A percentile compares a stretch with the other conserved stretches of the same genome.
These are phyloP conservation scores for Paramecium sexaurelia DNA, from an alignment of 73 alveolate genomes.

Conservation along the genomic window DNA sequence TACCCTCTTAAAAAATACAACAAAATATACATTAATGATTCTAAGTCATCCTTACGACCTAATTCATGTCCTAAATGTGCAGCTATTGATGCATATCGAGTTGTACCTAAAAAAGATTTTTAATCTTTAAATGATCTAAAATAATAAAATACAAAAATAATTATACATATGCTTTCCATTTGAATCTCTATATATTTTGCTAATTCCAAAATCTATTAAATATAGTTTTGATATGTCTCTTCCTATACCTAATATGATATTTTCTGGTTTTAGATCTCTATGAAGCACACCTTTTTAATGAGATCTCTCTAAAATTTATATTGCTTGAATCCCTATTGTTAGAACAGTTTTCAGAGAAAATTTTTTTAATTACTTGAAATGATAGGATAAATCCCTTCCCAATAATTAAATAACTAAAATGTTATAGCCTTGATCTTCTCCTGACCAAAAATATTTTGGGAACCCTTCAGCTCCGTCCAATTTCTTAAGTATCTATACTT, in stretches of 20 bases:
- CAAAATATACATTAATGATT: slow-evolving; percentile 70
- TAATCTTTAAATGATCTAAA: slow-evolving; percentile 61
- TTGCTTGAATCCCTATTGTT: slow-evolving; percentile 1
- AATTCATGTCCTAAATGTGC: slow-evolving; percentile 74
- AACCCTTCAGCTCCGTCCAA: slow-evolving; percentile 61
- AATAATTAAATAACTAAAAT: slow-evolving; percentile 51
- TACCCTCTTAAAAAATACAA: slow-evolving; percentile 70
- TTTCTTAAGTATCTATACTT: slow-evolving; percentile 59
- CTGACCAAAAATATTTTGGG: slow-evolving; percentile 64
- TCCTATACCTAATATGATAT: slow-evolving; percentile 58
- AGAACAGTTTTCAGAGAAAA: slow-evolving; percentile 64
- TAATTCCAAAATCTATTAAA: slow-evolving; percentile 62
- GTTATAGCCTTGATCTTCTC: slow-evolving; percentile 63
- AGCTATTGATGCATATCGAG: slow-evolving; percentile 75
- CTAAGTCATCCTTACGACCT: slow-evolving; percentile 75
- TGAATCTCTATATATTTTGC: slow-evolving; percentile 63
- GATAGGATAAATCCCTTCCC: slow-evolving; percentile 63
- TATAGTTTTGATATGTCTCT: slow-evolving; percentile 50
- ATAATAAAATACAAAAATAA: neutral
- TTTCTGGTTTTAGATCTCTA: slow-evolving; percentile 70
- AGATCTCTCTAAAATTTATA: slow-evolving; percentile 46
- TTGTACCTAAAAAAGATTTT: slow-evolving; percentile 70
- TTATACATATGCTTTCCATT: slow-evolving; percentile 59
- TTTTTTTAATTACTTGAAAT: slow-evolving; percentile 59
- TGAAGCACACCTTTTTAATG: slow-evolving; percentile 62